Evolutionary conservation across 805 yeast species (phyloP), one percentile per base, ranked within the genome.

Genomic region (Ogataea methanolica): DNA sequence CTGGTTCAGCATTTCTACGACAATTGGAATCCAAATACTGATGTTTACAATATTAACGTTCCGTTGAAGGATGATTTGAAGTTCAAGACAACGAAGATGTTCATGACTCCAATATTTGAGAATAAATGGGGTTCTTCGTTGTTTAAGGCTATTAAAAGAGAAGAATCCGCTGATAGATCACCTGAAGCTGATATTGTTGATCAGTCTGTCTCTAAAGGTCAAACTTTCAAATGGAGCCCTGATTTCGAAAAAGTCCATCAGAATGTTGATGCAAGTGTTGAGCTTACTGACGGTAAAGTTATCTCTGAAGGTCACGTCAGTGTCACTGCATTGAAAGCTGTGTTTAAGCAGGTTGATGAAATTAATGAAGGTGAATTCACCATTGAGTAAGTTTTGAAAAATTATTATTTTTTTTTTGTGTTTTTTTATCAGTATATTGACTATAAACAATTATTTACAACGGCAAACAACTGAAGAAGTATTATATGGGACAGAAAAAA

Each of bases 201-300:
- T 53, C 75, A 70, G 19, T 66, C 73, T 4, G 68, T 70, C 23
- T 44, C 59, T 2, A 62, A 67, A 21, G 69, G 77, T 19, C 70
- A 76, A 31, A 73, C 77, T 46, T 94, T 82, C 66, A 71, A 70
- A 51, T 92, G 99, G 99, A 73, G 74, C 39, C 99, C 99, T 0
- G 80, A 90, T 61, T 89, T 88, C 66, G 77, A 75, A 39, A 67
- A 73, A 22, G 89, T 86, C 14, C 85, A 83, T 60, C 69, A 76
- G 42, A 73, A 76, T 8, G 78, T 80, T 14, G 57, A 64, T 17
- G 68, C 59, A 14, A 69, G 74, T 17, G 58, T 67, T 3, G 70
- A 63, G 1, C 77, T 80, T 42, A 76, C 79, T 33, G 97, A 90
- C 62, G 90, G 87, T 47, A 76, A 85, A 67, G 83, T 82, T 4